phyloP scores from a whole-genome alignment of 148 eudicot genomes.

The Fagopyrum esculentum region DNA sequence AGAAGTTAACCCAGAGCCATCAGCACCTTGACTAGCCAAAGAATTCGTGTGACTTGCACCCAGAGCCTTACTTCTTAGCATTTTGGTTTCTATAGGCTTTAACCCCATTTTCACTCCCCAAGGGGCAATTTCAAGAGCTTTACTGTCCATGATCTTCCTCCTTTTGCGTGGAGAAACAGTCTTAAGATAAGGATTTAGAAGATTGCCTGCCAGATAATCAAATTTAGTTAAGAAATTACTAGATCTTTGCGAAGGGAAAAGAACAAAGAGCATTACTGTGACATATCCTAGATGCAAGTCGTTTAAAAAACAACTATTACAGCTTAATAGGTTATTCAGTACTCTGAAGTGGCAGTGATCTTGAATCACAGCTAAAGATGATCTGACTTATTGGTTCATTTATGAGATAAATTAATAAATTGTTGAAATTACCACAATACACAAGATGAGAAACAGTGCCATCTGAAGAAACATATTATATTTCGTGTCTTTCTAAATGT shows the following conservation, averaged over 20 bases:
- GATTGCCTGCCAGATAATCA: conserved; percentile 12
- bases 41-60: conserved; percentile 35
- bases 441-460: background rate
- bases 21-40: conserved; percentile 81
- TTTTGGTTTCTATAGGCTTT: conserved; percentile 32
- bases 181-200: conserved; percentile 27
- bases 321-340: background rate
- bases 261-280: background rate
- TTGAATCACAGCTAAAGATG: background rate
- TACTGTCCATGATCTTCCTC: conserved; percentile 34
- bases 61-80: conserved; percentile 40
- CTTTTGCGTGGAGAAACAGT: conserved; percentile 41
- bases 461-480: background rate
- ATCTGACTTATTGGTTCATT: background rate
- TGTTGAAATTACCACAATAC: background rate
- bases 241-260: background rate
- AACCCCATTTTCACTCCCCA: conserved; percentile 27
- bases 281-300: background rate
- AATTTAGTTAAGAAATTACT: background rate
- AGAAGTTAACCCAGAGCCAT: conserved; percentile 88
- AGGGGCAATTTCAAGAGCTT: conserved; percentile 29
- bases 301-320: background rate
- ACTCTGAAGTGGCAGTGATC: background rate
- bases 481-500: background rate
- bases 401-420: background rate